A percentile compares a stretch with the other conserved stretches of the same genome.
Conservation (phyloP, 768 basidiomycete species). For the Trametes sanguinea region DNA sequence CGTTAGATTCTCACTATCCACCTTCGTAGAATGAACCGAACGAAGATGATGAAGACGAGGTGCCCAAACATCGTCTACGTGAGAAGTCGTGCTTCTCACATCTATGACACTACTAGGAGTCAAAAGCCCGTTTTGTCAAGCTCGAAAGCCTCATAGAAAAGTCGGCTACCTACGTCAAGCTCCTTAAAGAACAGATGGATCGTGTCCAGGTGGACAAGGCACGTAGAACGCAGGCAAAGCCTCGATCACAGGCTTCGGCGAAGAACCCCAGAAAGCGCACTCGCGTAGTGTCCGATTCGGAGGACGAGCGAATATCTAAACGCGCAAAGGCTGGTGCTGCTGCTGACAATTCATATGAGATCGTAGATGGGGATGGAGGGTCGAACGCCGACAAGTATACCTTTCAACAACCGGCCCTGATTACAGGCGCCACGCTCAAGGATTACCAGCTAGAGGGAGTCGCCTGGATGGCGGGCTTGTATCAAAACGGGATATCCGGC, state of each 20-base stretch:
- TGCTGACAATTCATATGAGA: neutral
- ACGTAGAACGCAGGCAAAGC: slow-evolving; percentile 20
- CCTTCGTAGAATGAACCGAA: neutral
- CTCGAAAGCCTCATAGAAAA: slow-evolving; percentile 73
- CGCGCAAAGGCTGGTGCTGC: slow-evolving; percentile 22
- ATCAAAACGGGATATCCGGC: slow-evolving; percentile 82
- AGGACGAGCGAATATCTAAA: slow-evolving; percentile 24
- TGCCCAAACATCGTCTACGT: neutral
- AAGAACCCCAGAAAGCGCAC: slow-evolving; percentile 17
- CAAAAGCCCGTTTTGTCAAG: slow-evolving; percentile 25
- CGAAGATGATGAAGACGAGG: neutral
- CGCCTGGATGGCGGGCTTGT: slow-evolving; percentile 91
- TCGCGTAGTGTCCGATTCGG: slow-evolving; percentile 21
- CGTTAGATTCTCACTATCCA: too few species aligned
- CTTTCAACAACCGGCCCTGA: slow-evolving; percentile 72
- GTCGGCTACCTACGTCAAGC: slow-evolving; percentile 71
- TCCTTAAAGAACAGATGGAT: slow-evolving; percentile 78
- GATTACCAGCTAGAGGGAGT: slow-evolving; percentile 93
- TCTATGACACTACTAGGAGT: slow-evolving; percentile 2
- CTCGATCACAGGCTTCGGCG: slow-evolving; percentile 1
- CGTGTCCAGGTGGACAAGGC: slow-evolving; percentile 23
- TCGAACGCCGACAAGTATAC: slow-evolving; percentile 1
- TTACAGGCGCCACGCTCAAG: slow-evolving; percentile 86
- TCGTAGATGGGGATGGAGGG: neutral
- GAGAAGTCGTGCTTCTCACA: neutral